Evolutionary conservation across 176 grass and related monocot genomes (phyloP).

Genomic region (Ampelocalamus luodianensis): DNA sequence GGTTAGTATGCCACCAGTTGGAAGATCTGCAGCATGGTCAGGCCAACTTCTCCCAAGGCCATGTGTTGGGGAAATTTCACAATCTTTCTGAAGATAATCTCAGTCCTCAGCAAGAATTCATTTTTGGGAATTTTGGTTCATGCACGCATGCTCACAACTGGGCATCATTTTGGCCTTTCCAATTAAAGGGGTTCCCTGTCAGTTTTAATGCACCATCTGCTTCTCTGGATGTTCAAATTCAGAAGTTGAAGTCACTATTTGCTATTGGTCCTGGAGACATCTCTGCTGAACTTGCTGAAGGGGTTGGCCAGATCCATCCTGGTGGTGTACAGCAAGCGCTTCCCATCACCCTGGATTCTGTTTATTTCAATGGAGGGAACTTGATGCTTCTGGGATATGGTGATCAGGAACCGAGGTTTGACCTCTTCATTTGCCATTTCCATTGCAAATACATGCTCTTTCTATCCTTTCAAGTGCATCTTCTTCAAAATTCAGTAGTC

Average conservation of each 20-base stretch:
- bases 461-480: constrained; percentile 22
- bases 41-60: constrained; percentile 23
- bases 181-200: constrained; percentile 40
- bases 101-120: constrained; percentile 22
- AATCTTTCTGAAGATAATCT: constrained; percentile 43
- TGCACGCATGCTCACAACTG: constrained; percentile 64
- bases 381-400: constrained; percentile 95
- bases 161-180: constrained; percentile 61
- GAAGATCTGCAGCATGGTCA: constrained; percentile 28
- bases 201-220: constrained; percentile 43
- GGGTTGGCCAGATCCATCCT: constrained; percentile 57
- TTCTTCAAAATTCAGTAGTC: not conserved
- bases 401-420: constrained; percentile 86
- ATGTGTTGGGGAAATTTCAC: not conserved
- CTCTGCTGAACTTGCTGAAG: constrained; percentile 70
- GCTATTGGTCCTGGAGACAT: constrained; percentile 62
- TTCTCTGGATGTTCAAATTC: constrained; percentile 59
- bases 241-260: constrained; percentile 71
- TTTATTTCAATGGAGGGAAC: constrained; percentile 83
- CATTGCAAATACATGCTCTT: constrained; percentile 8
- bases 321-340: constrained; percentile 58
- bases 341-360: constrained; percentile 83
- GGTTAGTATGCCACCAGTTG: constrained; percentile 29
- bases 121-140: constrained; percentile 58
- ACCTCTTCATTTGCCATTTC: constrained; percentile 25